Percentiles rank a stretch among this genome's conserved stretches.
Evolutionary conservation across 768 basidiomycete genomes (phyloP).

Genomic region (Coprinopsis sp.): DNA sequence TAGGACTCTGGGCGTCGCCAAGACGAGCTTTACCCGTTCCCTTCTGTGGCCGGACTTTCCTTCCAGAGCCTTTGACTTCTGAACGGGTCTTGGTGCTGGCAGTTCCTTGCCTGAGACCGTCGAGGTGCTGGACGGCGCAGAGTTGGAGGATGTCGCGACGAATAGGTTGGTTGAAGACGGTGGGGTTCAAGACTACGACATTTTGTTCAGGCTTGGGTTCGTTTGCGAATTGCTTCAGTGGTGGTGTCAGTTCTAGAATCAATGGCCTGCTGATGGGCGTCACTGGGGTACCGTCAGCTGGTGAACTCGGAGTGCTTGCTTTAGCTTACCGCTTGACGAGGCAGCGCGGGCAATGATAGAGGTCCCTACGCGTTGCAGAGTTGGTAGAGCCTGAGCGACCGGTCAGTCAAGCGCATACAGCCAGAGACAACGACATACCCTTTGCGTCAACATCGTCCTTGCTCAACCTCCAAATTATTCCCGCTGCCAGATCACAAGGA

Average conservation of each 20-base stretch:
- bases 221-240: constrained; percentile 42
- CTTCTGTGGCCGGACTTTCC: constrained; percentile 89
- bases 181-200: constrained; percentile 64
- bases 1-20: constrained; percentile 83
- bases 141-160: constrained; percentile 91
- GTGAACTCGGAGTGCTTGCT: neutral
- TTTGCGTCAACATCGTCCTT: no score
- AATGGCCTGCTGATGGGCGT: constrained; percentile 42
- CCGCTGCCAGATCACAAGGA: no score
- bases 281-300: constrained; percentile 24
- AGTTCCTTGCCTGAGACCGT: constrained; percentile 86
- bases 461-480: no score
- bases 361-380: no score
- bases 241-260: constrained; percentile 57
- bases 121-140: constrained; percentile 84
- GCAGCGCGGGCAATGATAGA: constrained; percentile 1
- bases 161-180: constrained; percentile 86
- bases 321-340: constrained; percentile 6
- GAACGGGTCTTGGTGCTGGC: constrained; percentile 88
- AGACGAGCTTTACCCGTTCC: constrained; percentile 87
- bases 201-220: constrained; percentile 36
- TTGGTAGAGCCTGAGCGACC: no score
- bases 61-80: constrained; percentile 85
- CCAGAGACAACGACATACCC: no score
- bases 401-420: no score